These are phyloP conservation scores for Thalassiosira mediterranea DNA, from an alignment of 352 stramenopile genomes.

Conservation along the genomic window DNA sequence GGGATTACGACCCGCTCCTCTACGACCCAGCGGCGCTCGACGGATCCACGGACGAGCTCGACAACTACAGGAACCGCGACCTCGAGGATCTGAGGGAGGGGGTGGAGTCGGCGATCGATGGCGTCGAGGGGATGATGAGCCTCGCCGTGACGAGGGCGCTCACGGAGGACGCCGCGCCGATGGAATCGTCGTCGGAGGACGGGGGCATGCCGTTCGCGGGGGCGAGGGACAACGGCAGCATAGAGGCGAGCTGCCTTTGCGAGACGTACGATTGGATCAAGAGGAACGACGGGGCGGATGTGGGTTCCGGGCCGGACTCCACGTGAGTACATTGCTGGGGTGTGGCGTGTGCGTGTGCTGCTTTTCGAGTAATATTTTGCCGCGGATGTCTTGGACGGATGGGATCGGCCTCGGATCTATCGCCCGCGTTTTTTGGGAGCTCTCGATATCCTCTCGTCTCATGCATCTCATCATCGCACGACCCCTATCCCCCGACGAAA, in stretches of 20 bases:
- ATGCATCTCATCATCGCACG: too few species aligned
- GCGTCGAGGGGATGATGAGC: slow-evolving; percentile 80
- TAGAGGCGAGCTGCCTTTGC: slow-evolving; percentile 73
- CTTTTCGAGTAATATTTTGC: slow-evolving; percentile 8
- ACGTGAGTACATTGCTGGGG: slow-evolving; percentile 50
- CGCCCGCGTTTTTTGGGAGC: too few species aligned
- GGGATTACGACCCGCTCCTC: too few species aligned
- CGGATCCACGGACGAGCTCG: slow-evolving; percentile 68
- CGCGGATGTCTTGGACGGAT: not conserved
- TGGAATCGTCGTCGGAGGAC: slow-evolving; percentile 30
- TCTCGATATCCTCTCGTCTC: too few species aligned
- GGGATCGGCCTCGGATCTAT: too few species aligned
- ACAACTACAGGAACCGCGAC: slow-evolving; percentile 81
- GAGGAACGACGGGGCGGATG: slow-evolving; percentile 56
- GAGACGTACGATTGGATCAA: slow-evolving; percentile 80
- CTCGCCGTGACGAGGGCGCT: slow-evolving; percentile 72
- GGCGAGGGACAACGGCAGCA: slow-evolving; percentile 33
- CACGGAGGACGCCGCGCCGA: slow-evolving; percentile 58
- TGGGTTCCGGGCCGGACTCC: slow-evolving; percentile 41
- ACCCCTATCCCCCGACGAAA: too few species aligned
- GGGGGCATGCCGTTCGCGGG: slow-evolving; percentile 10
- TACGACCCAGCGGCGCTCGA: slow-evolving; percentile 19
- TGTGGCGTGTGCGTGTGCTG: slow-evolving; percentile 4
- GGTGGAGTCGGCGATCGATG: slow-evolving; percentile 60
- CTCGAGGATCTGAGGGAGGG: slow-evolving; percentile 70